These are phyloP conservation scores for Xylaria sp. DNA, from an alignment of 2,329 filamentous ascomycete species.

Conservation along the genomic window DNA sequence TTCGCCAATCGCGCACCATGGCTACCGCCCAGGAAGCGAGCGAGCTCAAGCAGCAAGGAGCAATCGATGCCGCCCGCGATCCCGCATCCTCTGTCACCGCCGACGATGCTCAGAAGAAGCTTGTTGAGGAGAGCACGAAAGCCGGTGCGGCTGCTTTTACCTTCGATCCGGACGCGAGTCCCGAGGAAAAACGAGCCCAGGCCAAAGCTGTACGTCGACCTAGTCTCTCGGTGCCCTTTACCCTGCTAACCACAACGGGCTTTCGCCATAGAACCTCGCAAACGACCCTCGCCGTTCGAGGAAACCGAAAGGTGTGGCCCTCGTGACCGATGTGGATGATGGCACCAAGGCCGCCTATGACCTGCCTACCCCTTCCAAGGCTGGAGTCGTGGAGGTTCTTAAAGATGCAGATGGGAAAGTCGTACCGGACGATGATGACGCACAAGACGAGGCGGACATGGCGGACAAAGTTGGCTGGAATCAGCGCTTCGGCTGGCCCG, in stretches of 20 bases:
- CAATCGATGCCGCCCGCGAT: conserved; percentile 76
- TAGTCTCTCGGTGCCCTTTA: not conserved
- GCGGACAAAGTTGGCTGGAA: conserved; percentile 79
- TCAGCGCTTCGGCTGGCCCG: conserved; percentile 77
- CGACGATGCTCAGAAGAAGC: conserved; percentile 72
- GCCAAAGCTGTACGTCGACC: conserved; percentile 69
- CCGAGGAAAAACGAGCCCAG: conserved; percentile 83
- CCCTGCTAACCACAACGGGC: conserved; percentile 4
- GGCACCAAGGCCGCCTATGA: conserved; percentile 73
- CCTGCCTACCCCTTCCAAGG: conserved; percentile 75
- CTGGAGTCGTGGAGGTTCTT: conserved; percentile 64
- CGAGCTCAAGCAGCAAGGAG: conserved; percentile 83
- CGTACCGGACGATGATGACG: conserved; percentile 55
- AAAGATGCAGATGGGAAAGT: conserved; percentile 56
- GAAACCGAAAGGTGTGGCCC: conserved; percentile 65
- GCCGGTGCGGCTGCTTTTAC: conserved; percentile 80
- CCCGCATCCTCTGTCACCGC: conserved; percentile 70
- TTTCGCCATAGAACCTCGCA: conserved; percentile 59
- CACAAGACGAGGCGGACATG: conserved; percentile 59
- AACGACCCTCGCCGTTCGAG: conserved; percentile 67
- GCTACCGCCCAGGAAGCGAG: conserved; percentile 45
- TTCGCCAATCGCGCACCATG: conserved; percentile 36
- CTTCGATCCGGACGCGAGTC: conserved; percentile 84
- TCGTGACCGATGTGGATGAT: conserved; percentile 81
- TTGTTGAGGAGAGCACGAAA: conserved; percentile 78